Base-by-base conservation (phyloP, 1,139 yeast genomes). In the Candida albicans region DNA sequence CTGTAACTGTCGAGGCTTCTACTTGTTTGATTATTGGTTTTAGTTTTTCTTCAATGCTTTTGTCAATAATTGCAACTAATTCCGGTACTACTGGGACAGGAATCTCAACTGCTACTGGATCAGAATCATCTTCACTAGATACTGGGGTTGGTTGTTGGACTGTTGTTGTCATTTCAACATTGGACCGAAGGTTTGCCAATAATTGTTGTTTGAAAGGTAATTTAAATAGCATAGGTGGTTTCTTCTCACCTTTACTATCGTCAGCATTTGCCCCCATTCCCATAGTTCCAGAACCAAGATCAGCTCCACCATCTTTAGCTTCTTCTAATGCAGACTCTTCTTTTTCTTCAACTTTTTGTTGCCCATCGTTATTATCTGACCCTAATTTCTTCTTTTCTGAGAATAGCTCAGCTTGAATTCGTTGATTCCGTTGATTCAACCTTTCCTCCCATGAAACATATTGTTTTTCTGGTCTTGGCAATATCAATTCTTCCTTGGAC, bases 391-490 rank as follows among this genome's bases (percentile, higher is more conserved):
- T 22, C 15, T 32, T 36, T 29, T 37, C 34, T 30, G n/a, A 7
- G 14, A 42, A 30, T 27, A 48, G 28, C 15, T 41, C 41, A 13
- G 29, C 30, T 22, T 41, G 38, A 8, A 50, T 35, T 22, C 29
- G 25, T 11, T 54, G 51, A 45, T 72, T 75, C 41, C 79, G 55
- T 32, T 63, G 56, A 8, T 53, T 39, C 35, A 70, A 52, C 24
- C 77, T 51, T 36, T 68, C 67, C 33, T 63, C 57, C 77, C 78
- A 73, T 0, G 77, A 62, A n/a, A 68, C 47, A 47, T 61, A 71
- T 14, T 61, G 56, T 44, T 62, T 64, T 8, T 62, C 62, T 37
- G 56, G 62, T 42, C 61, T 64, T 1, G 72, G 68, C 35, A 62
- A 48, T 9, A 72, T 64, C 14, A 73, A 58, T 37, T 70, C 76